Percentiles rank a stretch among this genome's conserved stretches.
Evolutionary conservation across 192 early-diverging fungal genomes (phyloP).

Genomic region (Umbelopsis vinacea): DNA sequence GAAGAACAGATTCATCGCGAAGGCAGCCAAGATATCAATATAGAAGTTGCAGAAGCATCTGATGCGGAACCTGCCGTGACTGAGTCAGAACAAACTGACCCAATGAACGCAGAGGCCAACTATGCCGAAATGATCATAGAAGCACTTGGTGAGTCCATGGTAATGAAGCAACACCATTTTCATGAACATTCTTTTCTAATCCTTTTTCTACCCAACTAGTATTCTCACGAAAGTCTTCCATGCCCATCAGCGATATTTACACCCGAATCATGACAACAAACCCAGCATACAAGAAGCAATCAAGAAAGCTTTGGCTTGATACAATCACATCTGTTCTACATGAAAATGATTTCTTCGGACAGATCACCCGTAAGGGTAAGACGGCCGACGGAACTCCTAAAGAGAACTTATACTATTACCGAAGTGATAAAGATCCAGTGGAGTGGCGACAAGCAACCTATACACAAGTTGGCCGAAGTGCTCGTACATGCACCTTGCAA

Average conservation of each 20-base stretch:
- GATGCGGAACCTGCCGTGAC: background rate
- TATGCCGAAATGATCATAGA: constrained; percentile 59
- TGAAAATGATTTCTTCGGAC: constrained; percentile 51
- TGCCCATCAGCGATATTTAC: constrained; percentile 56
- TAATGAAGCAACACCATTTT: too few relatives aligned
- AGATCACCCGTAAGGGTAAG: constrained; percentile 58
- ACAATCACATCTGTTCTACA: constrained; percentile 45
- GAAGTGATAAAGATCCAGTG: constrained; percentile 54
- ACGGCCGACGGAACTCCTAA: constrained; percentile 58
- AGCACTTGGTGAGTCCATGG: constrained; percentile 44
- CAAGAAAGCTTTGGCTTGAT: constrained; percentile 40
- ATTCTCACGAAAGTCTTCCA: constrained; percentile 57
- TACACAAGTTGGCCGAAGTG: constrained; percentile 56
- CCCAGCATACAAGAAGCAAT: constrained; percentile 37
- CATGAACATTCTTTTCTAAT: background rate
- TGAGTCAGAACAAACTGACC: background rate
- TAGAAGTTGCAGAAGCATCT: background rate
- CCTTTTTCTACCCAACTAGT: constrained; percentile 26
- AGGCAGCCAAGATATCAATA: constrained; percentile 10
- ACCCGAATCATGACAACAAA: constrained; percentile 53
- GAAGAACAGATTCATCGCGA: background rate
- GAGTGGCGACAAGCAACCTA: constrained; percentile 55
- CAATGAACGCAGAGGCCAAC: constrained; percentile 26
- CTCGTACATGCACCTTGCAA: constrained; percentile 58
- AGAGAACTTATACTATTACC: constrained; percentile 59